Evolutionary conservation across 176 grass and related monocot genomes (phyloP), one percentile per base, ranked within the genome.

Genomic region (Eragrostis nindensis): DNA sequence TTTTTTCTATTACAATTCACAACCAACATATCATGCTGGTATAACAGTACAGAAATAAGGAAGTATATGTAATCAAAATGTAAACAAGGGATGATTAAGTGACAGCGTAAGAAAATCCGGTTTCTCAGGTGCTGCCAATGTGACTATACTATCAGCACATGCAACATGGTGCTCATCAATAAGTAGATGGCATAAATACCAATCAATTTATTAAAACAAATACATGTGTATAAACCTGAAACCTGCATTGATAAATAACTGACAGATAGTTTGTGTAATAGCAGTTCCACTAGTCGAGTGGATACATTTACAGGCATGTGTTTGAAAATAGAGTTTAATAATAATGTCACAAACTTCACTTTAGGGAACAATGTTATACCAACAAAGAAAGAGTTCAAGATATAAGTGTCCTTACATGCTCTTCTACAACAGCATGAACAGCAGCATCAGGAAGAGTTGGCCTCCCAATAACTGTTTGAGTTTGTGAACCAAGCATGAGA

Each of bases 361-460:
- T 42, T 25, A 66, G 29, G 61, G 29, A 88, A 36, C 22, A 83
- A 80, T 14, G 19, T 54, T 67, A 60, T 26, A 42, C 1, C 13
- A 54, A 54, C 53, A 63, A 80, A 32, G 11, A 61, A 71, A 8
- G 32, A 82, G 70, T 53, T 75, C 48, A 86, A 84, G 36, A 75
- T 53, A 15, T 61, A 47, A 53, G 70, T 44, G n/a, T 16, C 22
- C 95, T 95, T 88, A 99, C 96, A 91, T 99, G 96, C 62, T 95
- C 96, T 89, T 99, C 96, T 50, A 99, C 90, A 27, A 95, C 82
- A 76, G 96, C 96, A 82, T 99, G 96, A 61, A 99, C 90, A 77
- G 69, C 9, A n/a, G 92, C 88, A 79, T 91, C 90, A 76, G 80
- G 52, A 85, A 99, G 64, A 71, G 60, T 75, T 84, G 96, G 96